Percentiles rank a stretch among this genome's conserved stretches.
These are phyloP conservation scores for Stentor coeruleus DNA, from an alignment of 73 alveolate genomes.

Conservation along the genomic window DNA sequence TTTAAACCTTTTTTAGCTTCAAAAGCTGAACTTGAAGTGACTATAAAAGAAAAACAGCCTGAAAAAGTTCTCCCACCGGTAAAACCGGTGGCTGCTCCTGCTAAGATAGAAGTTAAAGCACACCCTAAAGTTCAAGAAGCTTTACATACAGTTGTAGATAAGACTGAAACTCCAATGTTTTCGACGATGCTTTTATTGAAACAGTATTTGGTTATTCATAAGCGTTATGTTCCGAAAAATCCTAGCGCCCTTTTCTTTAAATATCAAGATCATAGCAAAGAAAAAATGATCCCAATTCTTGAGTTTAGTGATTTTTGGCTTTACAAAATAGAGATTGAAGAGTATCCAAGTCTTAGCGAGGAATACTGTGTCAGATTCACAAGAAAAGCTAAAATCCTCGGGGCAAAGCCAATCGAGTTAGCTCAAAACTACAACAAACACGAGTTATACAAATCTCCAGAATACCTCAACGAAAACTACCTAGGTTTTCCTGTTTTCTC, in stretches of 20 bases:
- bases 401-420: not conserved
- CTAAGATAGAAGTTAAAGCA: not conserved
- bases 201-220: not conserved
- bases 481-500: not conserved
- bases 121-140: not conserved
- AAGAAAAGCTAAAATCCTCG: not conserved
- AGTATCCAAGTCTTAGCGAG: not conserved
- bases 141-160: not conserved
- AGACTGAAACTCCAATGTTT: not conserved
- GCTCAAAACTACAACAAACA: not conserved
- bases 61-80: not conserved
- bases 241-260: not conserved
- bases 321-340: not conserved
- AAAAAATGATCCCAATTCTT: not conserved
- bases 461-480: not conserved
- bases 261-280: not conserved
- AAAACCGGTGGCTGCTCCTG: not conserved
- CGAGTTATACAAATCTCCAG: not conserved
- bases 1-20: not conserved
- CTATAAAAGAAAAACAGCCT: not conserved
- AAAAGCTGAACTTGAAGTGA: not conserved
- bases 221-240: not conserved
- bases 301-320: not conserved
- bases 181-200: not conserved
- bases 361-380: not conserved